Conservation (phyloP, 768 basidiomycete genomes). For the Amanita muscaria region DNA sequence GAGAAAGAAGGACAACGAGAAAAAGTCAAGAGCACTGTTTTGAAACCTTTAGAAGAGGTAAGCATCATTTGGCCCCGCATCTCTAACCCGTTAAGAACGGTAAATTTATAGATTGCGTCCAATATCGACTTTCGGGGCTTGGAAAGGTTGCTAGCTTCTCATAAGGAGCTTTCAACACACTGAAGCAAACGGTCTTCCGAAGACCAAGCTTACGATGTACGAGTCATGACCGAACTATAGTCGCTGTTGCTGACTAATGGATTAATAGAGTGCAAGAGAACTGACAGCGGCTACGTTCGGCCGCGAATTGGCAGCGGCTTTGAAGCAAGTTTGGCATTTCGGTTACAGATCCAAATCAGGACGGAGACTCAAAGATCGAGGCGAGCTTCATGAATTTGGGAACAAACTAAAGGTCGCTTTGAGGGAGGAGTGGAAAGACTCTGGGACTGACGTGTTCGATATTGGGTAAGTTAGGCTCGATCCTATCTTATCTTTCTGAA, state of each 20-base stretch:
- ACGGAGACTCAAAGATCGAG: slow-evolving; percentile 33
- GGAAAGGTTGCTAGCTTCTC: slow-evolving; percentile 48
- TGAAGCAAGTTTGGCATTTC: slow-evolving; percentile 49
- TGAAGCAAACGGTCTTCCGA: slow-evolving; percentile 64
- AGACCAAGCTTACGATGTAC: slow-evolving; percentile 75
- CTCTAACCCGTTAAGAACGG: neutral
- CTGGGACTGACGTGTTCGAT: slow-evolving; percentile 69
- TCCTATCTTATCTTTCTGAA: neutral
- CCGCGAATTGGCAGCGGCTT: slow-evolving; percentile 67
- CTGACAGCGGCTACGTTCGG: slow-evolving; percentile 73
- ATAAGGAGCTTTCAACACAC: slow-evolving; percentile 59
- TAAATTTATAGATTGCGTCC: slow-evolving; percentile 39
- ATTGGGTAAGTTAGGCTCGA: slow-evolving; percentile 46
- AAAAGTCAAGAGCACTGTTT: slow-evolving; percentile 23
- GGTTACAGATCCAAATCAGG: slow-evolving; percentile 37
- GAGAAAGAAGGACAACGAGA: slow-evolving; percentile 15
- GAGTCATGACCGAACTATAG: slow-evolving; percentile 16
- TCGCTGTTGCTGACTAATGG: slow-evolving; percentile 1
- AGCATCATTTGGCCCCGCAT: neutral
- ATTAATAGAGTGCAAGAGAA: slow-evolving; percentile 71
- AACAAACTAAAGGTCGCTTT: slow-evolving; percentile 53
- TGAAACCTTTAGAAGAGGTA: slow-evolving; percentile 72
- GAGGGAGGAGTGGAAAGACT: slow-evolving; percentile 66
- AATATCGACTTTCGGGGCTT: slow-evolving; percentile 41
- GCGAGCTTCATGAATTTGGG: slow-evolving; percentile 40